These are phyloP conservation scores for Ogataea nonfermentans DNA, from an alignment of 805 yeast species.

Conservation along the genomic window DNA sequence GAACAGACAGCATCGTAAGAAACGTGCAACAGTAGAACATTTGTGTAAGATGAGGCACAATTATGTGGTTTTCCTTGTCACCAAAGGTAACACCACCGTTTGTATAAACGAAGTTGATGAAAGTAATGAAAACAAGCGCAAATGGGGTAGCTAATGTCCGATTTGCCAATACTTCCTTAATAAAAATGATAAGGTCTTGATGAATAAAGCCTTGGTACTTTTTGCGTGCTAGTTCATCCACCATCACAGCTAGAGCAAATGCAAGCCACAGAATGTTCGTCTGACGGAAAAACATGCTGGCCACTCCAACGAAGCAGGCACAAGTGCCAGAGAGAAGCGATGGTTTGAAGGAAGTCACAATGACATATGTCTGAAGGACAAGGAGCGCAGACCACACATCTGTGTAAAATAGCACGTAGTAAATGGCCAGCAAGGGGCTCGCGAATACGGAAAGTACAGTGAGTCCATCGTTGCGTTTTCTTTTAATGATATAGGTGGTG, in stretches of 20 bases:
- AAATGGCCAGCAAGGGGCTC: constrained; percentile 72
- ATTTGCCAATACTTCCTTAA: constrained; percentile 33
- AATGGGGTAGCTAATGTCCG: constrained; percentile 46
- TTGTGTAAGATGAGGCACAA: constrained; percentile 74
- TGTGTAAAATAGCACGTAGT: constrained; percentile 80
- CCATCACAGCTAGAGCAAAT: constrained; percentile 51
- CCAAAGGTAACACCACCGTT: constrained; percentile 92
- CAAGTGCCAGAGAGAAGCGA: constrained; percentile 20
- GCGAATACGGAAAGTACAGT: constrained; percentile 37
- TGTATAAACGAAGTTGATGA: constrained; percentile 52
- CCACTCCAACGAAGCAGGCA: constrained; percentile 55
- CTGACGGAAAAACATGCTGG: constrained; percentile 78
- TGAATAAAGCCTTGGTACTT: constrained; percentile 28
- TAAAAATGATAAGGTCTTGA: constrained; percentile 22
- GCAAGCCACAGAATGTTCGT: constrained; percentile 89
- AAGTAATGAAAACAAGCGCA: constrained; percentile 48
- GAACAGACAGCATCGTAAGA: constrained; percentile 62
- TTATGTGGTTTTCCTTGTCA: constrained; percentile 80
- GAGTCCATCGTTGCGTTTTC: constrained; percentile 16
- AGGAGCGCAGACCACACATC: constrained; percentile 89
- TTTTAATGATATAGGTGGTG: constrained; percentile 21
- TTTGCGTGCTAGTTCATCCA: constrained; percentile 48
- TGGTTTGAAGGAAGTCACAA: constrained; percentile 14
- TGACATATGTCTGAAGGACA: constrained; percentile 53
- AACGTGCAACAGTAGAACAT: constrained; percentile 74